Percentiles rank a stretch among this genome's conserved stretches.
phyloP scores from a whole-genome alignment of 768 basidiomycete species.

The Leccinellum luteum region DNA sequence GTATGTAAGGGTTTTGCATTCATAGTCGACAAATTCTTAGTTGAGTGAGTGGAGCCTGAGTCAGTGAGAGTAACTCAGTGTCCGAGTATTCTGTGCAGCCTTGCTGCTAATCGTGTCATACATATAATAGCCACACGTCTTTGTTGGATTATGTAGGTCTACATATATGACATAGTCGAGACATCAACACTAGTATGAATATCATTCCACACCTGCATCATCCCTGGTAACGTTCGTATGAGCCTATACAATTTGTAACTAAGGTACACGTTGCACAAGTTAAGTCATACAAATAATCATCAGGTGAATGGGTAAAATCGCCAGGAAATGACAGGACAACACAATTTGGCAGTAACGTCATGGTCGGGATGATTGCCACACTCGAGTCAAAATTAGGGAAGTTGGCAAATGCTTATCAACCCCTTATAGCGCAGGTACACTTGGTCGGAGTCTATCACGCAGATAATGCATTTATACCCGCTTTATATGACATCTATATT shows the following conservation, averaged over 20 bases:
- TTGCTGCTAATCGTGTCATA: no score
- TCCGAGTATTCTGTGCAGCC: no score
- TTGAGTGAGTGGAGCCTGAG: no score
- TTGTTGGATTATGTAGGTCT: no score
- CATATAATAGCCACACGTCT: no score
- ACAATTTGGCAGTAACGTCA: not conserved
- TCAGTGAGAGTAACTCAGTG: no score
- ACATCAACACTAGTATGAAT: not conserved
- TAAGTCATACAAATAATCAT: not conserved
- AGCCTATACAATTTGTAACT: not conserved
- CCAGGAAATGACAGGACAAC: not conserved
- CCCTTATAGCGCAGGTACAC: not conserved
- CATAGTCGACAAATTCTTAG: no score
- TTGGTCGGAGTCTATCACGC: no score
- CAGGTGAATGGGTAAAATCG: not conserved
- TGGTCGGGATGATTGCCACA: not conserved
- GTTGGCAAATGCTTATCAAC: not conserved
- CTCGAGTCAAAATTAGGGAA: not conserved
- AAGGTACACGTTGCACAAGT: not conserved
- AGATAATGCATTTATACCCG: not conserved
- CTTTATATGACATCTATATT: not conserved
- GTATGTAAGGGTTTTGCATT: no score
- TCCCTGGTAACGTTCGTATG: not conserved
- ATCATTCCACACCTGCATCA: not conserved
- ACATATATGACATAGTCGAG: no score